Percentiles rank a stretch among this genome's conserved stretches.
These are phyloP conservation scores for Syzygium malaccense DNA, from an alignment of 441 rosid species.

Conservation along the genomic window DNA sequence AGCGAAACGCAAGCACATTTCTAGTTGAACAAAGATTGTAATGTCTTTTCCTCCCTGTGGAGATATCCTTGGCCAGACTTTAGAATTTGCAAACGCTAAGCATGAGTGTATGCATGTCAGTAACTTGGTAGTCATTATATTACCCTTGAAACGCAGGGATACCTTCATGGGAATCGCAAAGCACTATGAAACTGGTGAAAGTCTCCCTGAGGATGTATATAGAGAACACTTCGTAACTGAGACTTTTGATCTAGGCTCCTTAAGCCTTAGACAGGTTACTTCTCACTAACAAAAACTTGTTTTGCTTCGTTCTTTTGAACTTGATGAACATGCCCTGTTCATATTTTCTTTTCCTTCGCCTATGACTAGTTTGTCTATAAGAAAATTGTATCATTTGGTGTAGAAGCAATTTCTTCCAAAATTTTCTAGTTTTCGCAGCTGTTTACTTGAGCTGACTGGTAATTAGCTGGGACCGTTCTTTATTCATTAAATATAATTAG, in stretches of 20 bases:
- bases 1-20: not conserved
- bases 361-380: not conserved
- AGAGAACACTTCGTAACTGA: constrained; percentile 76
- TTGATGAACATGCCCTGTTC: not conserved
- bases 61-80: not conserved
- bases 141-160: constrained; percentile 35
- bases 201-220: constrained; percentile 79
- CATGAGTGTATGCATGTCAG: not conserved
- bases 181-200: constrained; percentile 79
- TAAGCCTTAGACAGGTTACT: constrained; percentile 78
- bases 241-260: constrained; percentile 71
- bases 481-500: not conserved
- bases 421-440: not conserved
- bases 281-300: not conserved
- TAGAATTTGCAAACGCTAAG: not conserved
- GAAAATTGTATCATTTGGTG: not conserved
- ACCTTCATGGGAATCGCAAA: constrained; percentile 91
- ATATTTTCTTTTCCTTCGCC: not conserved
- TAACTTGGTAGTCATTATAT: not conserved
- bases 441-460: not conserved
- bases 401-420: not conserved
- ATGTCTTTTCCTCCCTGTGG: not conserved
- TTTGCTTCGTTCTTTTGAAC: not conserved
- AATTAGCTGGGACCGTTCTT: not conserved
- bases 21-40: not conserved